Conservation (phyloP, 2,329 filamentous ascomycete genomes). For the Curvularia verruculosa region DNA sequence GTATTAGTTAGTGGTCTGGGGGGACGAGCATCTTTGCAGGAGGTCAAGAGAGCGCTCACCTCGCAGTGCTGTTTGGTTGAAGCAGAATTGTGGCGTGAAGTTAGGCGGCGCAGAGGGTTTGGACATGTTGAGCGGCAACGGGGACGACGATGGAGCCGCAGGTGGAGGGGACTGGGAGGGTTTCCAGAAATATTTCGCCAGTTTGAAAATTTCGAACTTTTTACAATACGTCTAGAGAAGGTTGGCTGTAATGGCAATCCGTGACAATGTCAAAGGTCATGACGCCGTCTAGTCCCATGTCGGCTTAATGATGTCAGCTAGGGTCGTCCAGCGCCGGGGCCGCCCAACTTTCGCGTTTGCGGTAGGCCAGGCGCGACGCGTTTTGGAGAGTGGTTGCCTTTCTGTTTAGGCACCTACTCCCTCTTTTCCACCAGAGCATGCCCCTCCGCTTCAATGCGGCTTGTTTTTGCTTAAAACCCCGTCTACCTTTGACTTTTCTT, state of each 20-base stretch:
- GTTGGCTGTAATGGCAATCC: not conserved
- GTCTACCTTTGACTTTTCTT: slow-evolving; percentile 11
- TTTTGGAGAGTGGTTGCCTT: slow-evolving; percentile 19
- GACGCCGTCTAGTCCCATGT: slow-evolving; percentile 25
- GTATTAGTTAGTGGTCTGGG: slow-evolving; percentile 45
- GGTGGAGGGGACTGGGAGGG: slow-evolving; percentile 5
- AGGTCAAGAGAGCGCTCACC: slow-evolving; percentile 41
- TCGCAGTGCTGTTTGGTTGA: slow-evolving; percentile 58
- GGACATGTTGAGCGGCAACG: slow-evolving; percentile 45
- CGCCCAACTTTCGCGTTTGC: slow-evolving; percentile 25
- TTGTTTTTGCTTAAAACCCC: slow-evolving; percentile 20
- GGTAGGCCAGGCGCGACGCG: slow-evolving; percentile 40
- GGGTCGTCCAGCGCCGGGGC: slow-evolving; percentile 11
- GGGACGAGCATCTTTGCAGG: not conserved
- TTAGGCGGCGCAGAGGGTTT: slow-evolving; percentile 48
- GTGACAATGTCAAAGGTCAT: slow-evolving; percentile 15
- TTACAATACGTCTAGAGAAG: not conserved
- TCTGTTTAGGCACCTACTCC: slow-evolving; percentile 25
- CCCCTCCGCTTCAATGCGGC: slow-evolving; percentile 37
- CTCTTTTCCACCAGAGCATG: slow-evolving; percentile 37
- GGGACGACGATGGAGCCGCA: not conserved
- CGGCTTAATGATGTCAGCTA: slow-evolving; percentile 43
- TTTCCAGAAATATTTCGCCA: slow-evolving; percentile 45
- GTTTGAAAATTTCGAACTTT: slow-evolving; percentile 12
- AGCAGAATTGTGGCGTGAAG: slow-evolving; percentile 59